Evolutionary conservation across 2,329 filamentous ascomycete genomes (phyloP).

Genomic region (Elsinoe perseae): DNA sequence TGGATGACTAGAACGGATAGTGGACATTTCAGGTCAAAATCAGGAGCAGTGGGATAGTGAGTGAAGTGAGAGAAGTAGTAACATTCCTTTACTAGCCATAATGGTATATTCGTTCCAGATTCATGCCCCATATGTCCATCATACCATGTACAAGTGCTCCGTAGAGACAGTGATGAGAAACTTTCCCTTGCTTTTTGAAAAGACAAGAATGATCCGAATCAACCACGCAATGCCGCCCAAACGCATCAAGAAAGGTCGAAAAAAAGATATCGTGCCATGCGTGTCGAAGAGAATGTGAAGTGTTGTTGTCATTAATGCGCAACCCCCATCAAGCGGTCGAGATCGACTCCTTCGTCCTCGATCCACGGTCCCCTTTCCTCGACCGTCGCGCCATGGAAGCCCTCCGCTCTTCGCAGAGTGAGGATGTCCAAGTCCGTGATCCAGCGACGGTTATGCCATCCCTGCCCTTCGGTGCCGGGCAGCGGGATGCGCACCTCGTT

Average conservation of each 20-base stretch:
- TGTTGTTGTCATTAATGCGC: neutral
- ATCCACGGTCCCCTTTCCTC: conserved; percentile 85
- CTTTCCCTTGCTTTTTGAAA: neutral
- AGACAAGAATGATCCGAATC: neutral
- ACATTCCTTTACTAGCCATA: neutral
- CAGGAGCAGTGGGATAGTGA: neutral
- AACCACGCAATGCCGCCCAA: conserved; percentile 5
- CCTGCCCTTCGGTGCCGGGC: conserved; percentile 53
- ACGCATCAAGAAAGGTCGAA: neutral
- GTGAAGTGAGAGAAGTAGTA: neutral
- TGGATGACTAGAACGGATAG: no score
- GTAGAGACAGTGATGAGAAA: neutral
- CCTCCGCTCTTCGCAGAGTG: conserved; percentile 80
- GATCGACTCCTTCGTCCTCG: conserved; percentile 60
- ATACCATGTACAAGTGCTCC: conserved; percentile 1
- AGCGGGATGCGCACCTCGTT: conserved; percentile 86
- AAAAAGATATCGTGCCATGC: neutral
- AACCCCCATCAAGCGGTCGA: conserved; percentile 50
- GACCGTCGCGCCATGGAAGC: conserved; percentile 67
- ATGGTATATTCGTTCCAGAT: conserved; percentile 1
- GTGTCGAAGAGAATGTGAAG: neutral
- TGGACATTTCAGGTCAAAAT: no score
- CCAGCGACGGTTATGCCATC: conserved; percentile 52
- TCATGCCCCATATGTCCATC: neutral
- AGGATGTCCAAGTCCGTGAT: conserved; percentile 90